A percentile compares a stretch with the other conserved stretches of the same genome.
These are phyloP conservation scores for Prunus persica DNA, from an alignment of 306 rosid species.

Conservation along the genomic window Prunus_persica_NCBIv2 NC_034014.1:7212501-7213000, in stretches of 20 bases:
- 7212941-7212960: conserved; percentile 54
- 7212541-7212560: no score
- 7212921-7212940: conserved; percentile 62
- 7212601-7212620: no score
- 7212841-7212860: neutral
- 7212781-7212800: neutral
- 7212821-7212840: neutral
- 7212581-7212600: no score
- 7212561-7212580: no score
- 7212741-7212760: conserved; percentile 45
- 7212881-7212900: conserved; percentile 83
- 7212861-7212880: neutral
- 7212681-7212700: no score
- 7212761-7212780: conserved; percentile 52
- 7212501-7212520: no score
- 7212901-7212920: conserved; percentile 89
- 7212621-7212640: no score
- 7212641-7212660: no score
- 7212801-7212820: conserved; percentile 5
- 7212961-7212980: conserved; percentile 96
- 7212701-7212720: no score
- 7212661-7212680: no score
- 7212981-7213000: conserved; percentile 91
- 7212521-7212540: no score
- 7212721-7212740: neutral